Percentiles rank a stretch among this genome's conserved stretches.
Evolutionary conservation across 1,284 basidiomycete genomes (phyloP).

Genomic region (Kwoniella shivajii): DNA sequence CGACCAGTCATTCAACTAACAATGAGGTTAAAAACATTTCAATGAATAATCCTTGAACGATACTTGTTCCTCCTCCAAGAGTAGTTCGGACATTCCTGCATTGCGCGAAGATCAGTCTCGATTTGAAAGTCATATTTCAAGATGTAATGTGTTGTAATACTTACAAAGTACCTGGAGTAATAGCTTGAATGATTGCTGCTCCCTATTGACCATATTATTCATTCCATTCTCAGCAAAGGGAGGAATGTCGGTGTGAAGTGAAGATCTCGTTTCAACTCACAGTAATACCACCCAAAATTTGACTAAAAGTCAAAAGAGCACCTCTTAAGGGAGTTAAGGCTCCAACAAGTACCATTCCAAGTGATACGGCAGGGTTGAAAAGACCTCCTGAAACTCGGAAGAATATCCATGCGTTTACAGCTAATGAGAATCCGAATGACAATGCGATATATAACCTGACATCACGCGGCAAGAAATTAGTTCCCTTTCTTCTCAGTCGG

Average conservation of each 20-base stretch:
- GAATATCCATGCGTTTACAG: conserved; percentile 56
- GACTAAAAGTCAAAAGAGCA: conserved; percentile 51
- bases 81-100: conserved; percentile 48
- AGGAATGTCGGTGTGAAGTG: not conserved
- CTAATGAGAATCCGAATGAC: conserved; percentile 56
- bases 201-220: conserved; percentile 23
- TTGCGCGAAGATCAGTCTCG: not conserved
- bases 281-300: conserved; percentile 57
- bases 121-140: not conserved
- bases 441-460: conserved; percentile 55
- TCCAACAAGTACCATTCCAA: conserved; percentile 56
- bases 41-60: conserved; percentile 48
- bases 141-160: conserved; percentile 22
- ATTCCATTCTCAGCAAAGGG: not conserved
- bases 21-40: conserved; percentile 57
- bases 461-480: conserved; percentile 12
- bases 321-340: conserved; percentile 53
- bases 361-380: conserved; percentile 57
- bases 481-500: too few relatives aligned
- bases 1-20: too few relatives aligned
- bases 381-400: conserved; percentile 55
- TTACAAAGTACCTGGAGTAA: conserved; percentile 51
- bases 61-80: conserved; percentile 45
- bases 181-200: conserved; percentile 51
- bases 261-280: too few relatives aligned